Conservation (phyloP, 148 eudicot genomes). For the Rhododendron ferrugineum region DNA sequence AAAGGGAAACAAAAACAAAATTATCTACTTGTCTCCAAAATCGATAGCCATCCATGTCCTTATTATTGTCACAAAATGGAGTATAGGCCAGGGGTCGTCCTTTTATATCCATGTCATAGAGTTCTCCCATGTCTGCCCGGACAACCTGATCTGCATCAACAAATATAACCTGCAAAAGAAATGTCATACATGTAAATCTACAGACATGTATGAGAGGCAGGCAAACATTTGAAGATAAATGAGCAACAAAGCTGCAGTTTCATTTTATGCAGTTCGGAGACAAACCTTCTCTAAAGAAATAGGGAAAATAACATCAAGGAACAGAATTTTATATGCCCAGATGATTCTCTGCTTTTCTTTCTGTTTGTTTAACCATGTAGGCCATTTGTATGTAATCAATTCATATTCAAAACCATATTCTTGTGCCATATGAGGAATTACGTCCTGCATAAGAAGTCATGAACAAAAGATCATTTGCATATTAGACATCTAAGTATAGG, state of each 20-base stretch:
- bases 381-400: slow-evolving; percentile 92
- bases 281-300: slow-evolving; percentile 84
- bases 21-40: slow-evolving; percentile 87
- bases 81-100: slow-evolving; percentile 93
- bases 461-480: neutral
- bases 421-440: slow-evolving; percentile 91
- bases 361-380: slow-evolving; percentile 95
- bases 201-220: neutral
- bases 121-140: slow-evolving; percentile 95
- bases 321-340: slow-evolving; percentile 95
- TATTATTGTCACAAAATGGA: slow-evolving; percentile 95
- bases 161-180: slow-evolving; percentile 79
- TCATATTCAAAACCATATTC: slow-evolving; percentile 94
- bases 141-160: slow-evolving; percentile 97
- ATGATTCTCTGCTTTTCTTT: slow-evolving; percentile 91
- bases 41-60: slow-evolving; percentile 94
- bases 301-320: slow-evolving; percentile 97
- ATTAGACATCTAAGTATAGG: neutral
- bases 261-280: neutral
- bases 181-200: neutral
- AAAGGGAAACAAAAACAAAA: neutral
- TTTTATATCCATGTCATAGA: slow-evolving; percentile 95
- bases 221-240: neutral
- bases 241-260: neutral
- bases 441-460: slow-evolving; percentile 49